Evolutionary conservation across 306 rosid species (phyloP).

Genomic region (Clitoria ternatea): DNA sequence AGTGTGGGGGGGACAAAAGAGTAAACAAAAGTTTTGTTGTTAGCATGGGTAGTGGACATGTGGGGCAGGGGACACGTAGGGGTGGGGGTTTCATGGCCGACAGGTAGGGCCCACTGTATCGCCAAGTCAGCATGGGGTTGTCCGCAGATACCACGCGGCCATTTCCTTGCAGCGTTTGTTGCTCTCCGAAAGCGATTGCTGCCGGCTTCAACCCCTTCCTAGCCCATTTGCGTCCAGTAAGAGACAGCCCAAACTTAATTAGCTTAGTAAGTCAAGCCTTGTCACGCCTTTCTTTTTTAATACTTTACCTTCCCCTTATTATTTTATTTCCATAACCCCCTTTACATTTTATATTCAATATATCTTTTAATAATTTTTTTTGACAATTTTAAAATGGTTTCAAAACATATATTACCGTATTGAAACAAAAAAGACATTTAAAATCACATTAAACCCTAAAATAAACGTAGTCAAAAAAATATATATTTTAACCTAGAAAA

Average conservation of each 20-base stretch:
- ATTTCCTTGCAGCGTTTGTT: constrained; percentile 33
- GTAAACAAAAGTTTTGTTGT: not conserved
- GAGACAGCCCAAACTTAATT: constrained; percentile 14
- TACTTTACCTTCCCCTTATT: too few species aligned
- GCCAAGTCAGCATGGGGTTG: constrained; percentile 41
- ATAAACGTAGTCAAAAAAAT: too few species aligned
- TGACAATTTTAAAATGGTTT: too few species aligned
- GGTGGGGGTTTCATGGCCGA: constrained; percentile 14
- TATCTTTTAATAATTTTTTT: too few species aligned
- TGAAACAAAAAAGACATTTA: too few species aligned
- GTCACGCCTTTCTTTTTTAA: not conserved
- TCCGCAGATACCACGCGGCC: constrained; percentile 43
- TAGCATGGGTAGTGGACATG: constrained; percentile 27
- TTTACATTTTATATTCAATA: not conserved
- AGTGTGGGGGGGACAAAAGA: constrained; percentile 23
- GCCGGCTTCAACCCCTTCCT: constrained; percentile 53
- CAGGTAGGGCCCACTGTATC: constrained; percentile 41
- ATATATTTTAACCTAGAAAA: too few species aligned
- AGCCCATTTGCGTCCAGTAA: constrained; percentile 23
- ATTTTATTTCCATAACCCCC: too few species aligned
- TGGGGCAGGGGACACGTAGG: constrained; percentile 54
- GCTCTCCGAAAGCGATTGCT: constrained; percentile 34
- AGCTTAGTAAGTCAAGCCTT: not conserved
- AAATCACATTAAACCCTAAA: too few species aligned
- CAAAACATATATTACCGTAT: too few species aligned